Percentiles rank a stretch among this genome's conserved stretches.
These are phyloP conservation scores for Syncephalis plumigaleata DNA, from an alignment of 371 early-diverging fungal genomes.

Conservation along the genomic window DNA sequence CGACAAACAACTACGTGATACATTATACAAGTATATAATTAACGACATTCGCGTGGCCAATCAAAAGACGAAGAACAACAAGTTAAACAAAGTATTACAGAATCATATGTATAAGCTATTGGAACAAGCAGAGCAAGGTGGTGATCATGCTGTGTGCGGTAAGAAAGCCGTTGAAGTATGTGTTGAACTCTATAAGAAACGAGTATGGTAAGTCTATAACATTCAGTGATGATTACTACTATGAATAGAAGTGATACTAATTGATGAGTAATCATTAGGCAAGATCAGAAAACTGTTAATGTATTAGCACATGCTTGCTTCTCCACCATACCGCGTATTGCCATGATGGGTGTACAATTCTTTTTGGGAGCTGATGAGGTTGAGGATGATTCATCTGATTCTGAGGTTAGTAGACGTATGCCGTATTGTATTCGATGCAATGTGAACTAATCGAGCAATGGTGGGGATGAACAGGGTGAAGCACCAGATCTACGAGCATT, in stretches of 20 bases:
- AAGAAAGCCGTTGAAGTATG: conserved; percentile 88
- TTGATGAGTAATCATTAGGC: conserved; percentile 22
- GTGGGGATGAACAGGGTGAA: background rate
- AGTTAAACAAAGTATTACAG: conserved; percentile 87
- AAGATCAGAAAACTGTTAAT: conserved; percentile 93
- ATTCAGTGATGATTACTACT: no score
- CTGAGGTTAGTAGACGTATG: conserved; percentile 5
- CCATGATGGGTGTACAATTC: conserved; percentile 84
- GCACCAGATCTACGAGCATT: conserved; percentile 47
- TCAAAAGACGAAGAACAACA: conserved; percentile 83
- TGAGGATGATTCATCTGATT: conserved; percentile 40
- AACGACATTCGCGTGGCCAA: conserved; percentile 86
- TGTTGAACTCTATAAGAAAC: conserved; percentile 87
- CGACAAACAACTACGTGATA: conserved; percentile 76
- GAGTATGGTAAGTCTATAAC: conserved; percentile 46
- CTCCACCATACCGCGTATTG: conserved; percentile 71
- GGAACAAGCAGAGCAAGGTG: conserved; percentile 24
- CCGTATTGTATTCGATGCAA: background rate
- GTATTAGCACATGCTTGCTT: conserved; percentile 93
- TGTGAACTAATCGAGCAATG: background rate
- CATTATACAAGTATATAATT: conserved; percentile 81
- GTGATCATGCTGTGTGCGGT: conserved; percentile 62
- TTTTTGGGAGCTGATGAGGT: conserved; percentile 66
- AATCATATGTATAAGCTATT: conserved; percentile 91
- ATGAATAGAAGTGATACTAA: conserved; percentile 1